phyloP scores from a whole-genome alignment of 331 rosid species.

The Arachis monticola region DNA sequence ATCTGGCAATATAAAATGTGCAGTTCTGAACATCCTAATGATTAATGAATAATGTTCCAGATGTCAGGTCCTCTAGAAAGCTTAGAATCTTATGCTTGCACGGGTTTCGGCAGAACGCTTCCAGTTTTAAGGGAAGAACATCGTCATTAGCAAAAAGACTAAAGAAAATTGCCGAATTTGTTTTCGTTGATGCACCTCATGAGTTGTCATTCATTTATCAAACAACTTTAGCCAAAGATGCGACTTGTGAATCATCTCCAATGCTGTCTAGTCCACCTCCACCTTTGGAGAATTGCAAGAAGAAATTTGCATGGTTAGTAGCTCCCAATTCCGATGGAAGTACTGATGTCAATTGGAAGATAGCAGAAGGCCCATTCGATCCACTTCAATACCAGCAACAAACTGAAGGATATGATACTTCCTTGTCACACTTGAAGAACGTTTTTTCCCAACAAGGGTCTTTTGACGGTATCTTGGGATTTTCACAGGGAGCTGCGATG shows the following conservation, averaged over 20 bases:
- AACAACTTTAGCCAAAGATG: constrained; percentile 33
- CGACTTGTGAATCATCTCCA: constrained; percentile 39
- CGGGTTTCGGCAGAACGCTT: constrained; percentile 94
- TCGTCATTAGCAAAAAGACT: constrained; percentile 89
- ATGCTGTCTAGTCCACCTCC: constrained; percentile 55
- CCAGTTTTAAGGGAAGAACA: constrained; percentile 88
- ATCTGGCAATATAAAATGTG: constrained; percentile 15
- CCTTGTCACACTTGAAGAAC: constrained; percentile 60
- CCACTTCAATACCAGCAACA: constrained; percentile 83
- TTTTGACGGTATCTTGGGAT: constrained; percentile 86
- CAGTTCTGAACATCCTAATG: constrained; percentile 25
- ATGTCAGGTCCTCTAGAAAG: constrained; percentile 55
- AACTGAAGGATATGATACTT: constrained; percentile 67
- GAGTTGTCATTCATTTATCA: constrained; percentile 85
- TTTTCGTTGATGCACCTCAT: constrained; percentile 84
- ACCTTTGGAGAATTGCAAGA: constrained; percentile 61
- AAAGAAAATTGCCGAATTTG: constrained; percentile 68
- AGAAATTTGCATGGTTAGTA: constrained; percentile 84
- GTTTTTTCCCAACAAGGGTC: constrained; percentile 70
- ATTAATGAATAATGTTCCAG: constrained; percentile 48
- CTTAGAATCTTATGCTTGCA: constrained; percentile 87
- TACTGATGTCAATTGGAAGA: constrained; percentile 57
- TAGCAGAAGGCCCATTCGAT: constrained; percentile 73
- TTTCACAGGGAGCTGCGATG: constrained; percentile 97
- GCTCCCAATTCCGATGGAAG: constrained; percentile 49